Evolutionary conservation across 2,329 filamentous ascomycete species (phyloP), one percentile per base, ranked within the genome.

Genomic region (Elsinoe arachidis): DNA sequence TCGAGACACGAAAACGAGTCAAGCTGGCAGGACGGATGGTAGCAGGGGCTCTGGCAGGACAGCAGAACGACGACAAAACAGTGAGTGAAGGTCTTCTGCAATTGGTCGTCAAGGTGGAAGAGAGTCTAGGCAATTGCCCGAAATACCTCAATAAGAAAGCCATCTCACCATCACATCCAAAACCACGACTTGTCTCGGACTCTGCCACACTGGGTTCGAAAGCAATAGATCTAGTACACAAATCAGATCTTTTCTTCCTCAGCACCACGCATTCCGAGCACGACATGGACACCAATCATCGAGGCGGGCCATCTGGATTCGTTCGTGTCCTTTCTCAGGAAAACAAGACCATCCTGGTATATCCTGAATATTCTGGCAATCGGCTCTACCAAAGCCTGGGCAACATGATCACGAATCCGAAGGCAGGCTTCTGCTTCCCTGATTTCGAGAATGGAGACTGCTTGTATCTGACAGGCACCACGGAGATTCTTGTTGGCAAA

Each of bases 281-380:
- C 12, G 82, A 83, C 56, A 95, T 95, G 89, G 89, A 95, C 68
- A 88, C 85, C 5, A 95, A 95, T 66, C 82, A 89, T 64, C 82
- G 90, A 5, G 90, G 90, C 37, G 90, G 90, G 0, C 78, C 83
- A 1, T 76, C 78, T 0, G 90, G 89, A 0, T 92, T 95, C 65
- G 74, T 92, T 17, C 80, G 89, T 21, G 75, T 92, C 7, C 68
- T 84, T 1, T 80, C 78, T 17, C 84, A 87, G 58, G 70, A 75
- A 38, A 60, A 43, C 15, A 66, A 61, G 21, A 73, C 73, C 1
- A 76, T 81, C 2, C 69, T 95, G 12, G 76, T 86, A 2, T 95
- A 89, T 70, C 90, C 90, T 0, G 90, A 95, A 68, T 95, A 87
- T 68, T 90, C 86, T 0, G 90, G 90, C 6, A 95, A 95, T 69